Conservation (phyloP, 2,329 filamentous ascomycete genomes). For the Trichoderma citrinoviride region DNA sequence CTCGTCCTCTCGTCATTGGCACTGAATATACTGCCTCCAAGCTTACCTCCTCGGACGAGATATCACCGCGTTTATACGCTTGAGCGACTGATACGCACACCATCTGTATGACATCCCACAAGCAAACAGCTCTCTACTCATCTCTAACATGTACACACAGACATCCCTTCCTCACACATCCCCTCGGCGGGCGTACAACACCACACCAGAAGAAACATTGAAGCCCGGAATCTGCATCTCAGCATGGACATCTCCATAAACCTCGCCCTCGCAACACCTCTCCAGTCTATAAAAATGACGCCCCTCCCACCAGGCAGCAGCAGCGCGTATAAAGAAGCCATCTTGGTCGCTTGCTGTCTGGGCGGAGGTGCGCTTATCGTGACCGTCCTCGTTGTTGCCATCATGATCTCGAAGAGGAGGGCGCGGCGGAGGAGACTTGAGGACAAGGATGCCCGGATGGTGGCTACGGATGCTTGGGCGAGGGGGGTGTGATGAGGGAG, state of each 20-base stretch:
- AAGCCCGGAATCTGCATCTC: neutral
- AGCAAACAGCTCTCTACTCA: neutral
- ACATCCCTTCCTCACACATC: too few species aligned
- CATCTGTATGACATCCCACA: neutral
- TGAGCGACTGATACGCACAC: neutral
- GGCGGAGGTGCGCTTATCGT: slow-evolving; percentile 2
- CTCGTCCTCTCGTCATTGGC: too few species aligned
- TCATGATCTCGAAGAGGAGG: slow-evolving; percentile 1
- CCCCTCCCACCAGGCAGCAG: neutral
- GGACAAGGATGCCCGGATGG: neutral
- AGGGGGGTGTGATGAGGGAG: neutral
- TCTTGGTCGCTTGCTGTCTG: slow-evolving; percentile 1
- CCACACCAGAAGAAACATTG: neutral
- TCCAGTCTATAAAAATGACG: neutral
- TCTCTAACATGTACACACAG: neutral
- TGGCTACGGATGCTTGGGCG: slow-evolving; percentile 3
- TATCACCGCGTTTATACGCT: neutral
- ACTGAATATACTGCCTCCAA: too few species aligned
- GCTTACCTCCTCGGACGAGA: too few species aligned
- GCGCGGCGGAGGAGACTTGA: neutral
- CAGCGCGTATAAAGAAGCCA: slow-evolving; percentile 4
- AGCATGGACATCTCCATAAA: neutral
- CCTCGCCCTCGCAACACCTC: neutral
- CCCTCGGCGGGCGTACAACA: neutral
- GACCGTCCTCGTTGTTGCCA: neutral